Evolutionary conservation across 208 protist genomes (phyloP).

Genomic region (Leishmania guyanensis): DNA sequence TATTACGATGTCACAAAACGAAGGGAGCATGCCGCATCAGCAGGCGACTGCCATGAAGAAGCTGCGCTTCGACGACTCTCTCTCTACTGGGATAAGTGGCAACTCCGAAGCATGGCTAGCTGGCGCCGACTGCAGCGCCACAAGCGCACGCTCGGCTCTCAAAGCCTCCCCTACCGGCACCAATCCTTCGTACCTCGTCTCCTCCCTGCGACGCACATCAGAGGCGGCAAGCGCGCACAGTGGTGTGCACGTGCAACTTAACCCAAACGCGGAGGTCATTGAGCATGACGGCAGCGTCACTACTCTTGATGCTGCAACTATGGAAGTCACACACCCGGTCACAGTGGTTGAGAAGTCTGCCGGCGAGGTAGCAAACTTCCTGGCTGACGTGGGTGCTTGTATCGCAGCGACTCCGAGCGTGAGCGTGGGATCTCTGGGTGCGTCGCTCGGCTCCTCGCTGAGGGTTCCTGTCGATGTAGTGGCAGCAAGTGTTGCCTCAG

Average conservation of each 20-base stretch:
- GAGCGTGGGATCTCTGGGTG: neutral
- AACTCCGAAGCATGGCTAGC: neutral
- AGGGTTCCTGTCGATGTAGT: neutral
- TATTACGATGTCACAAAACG: constrained; percentile 13
- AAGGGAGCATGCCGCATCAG: neutral
- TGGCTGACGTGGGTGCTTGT: constrained; percentile 33
- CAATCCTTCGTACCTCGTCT: constrained; percentile 4
- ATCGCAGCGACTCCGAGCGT: neutral
- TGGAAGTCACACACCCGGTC: neutral
- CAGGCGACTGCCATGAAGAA: constrained; percentile 17
- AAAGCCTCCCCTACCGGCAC: constrained; percentile 10
- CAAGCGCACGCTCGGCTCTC: constrained; percentile 21
- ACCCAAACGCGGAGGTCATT: constrained; percentile 35
- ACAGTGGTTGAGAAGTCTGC: constrained; percentile 15
- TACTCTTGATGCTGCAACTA: constrained; percentile 5
- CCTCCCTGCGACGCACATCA: constrained; percentile 30
- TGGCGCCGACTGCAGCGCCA: neutral
- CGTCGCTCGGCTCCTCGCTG: neutral
- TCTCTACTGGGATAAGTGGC: neutral
- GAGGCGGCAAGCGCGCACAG: constrained; percentile 24
- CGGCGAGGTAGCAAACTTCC: constrained; percentile 36
- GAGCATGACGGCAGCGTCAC: constrained; percentile 38
- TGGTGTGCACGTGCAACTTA: constrained; percentile 40
- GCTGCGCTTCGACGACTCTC: constrained; percentile 30
- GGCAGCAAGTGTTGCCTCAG: neutral